phyloP scores from a whole-genome alignment of 2,329 filamentous ascomycete species.

The Venturia pyrina region DNA sequence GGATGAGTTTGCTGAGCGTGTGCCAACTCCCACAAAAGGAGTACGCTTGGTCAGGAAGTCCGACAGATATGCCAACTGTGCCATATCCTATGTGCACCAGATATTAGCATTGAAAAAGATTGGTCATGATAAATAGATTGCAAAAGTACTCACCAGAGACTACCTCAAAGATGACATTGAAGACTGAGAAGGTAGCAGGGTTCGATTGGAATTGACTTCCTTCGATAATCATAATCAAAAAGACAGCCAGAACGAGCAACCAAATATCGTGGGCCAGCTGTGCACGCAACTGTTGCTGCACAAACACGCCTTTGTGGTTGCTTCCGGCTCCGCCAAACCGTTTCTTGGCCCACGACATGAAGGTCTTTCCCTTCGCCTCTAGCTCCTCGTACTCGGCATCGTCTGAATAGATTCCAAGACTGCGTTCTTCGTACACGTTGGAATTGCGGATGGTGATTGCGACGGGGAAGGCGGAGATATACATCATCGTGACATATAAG shows the following conservation, averaged over 20 bases:
- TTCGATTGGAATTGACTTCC: slow-evolving; percentile 24
- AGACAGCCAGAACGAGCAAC: slow-evolving; percentile 35
- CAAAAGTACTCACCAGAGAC: slow-evolving; percentile 28
- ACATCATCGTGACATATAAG: slow-evolving; percentile 56
- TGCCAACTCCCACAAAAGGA: slow-evolving; percentile 40
- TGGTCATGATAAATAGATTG: neutral
- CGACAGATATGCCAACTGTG: slow-evolving; percentile 36
- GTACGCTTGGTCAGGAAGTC: slow-evolving; percentile 34
- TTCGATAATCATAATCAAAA: slow-evolving; percentile 38
- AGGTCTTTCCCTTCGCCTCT: slow-evolving; percentile 1
- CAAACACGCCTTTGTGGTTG: slow-evolving; percentile 27
- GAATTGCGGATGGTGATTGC: slow-evolving; percentile 50
- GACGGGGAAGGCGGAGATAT: slow-evolving; percentile 51
- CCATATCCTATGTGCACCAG: slow-evolving; percentile 17
- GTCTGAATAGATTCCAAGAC: slow-evolving; percentile 48
- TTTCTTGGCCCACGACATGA: slow-evolving; percentile 5
- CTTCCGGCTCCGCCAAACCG: slow-evolving; percentile 1
- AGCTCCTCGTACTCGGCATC: slow-evolving; percentile 19
- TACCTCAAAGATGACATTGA: slow-evolving; percentile 38
- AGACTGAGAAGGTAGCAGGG: slow-evolving; percentile 29
- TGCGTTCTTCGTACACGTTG: slow-evolving; percentile 51
- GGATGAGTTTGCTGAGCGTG: slow-evolving; percentile 42
- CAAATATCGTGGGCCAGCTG: slow-evolving; percentile 38
- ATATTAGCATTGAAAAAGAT: neutral
- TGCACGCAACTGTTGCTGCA: slow-evolving; percentile 33